Conservation (phyloP, 495 filamentous ascomycete species). For the Penicillium goetzii region DNA sequence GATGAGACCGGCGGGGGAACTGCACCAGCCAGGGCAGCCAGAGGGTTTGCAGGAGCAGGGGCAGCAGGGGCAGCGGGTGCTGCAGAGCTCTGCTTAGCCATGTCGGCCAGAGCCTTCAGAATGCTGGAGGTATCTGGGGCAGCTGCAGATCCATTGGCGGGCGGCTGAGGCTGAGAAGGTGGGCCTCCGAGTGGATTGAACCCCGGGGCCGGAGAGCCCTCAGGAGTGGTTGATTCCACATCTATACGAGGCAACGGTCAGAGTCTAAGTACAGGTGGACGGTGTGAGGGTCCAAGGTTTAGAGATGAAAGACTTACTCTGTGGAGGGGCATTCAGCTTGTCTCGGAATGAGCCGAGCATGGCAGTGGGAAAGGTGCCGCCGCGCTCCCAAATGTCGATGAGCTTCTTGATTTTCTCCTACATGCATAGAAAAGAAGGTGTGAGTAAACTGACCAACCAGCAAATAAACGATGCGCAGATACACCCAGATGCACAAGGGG, state of each 20-base stretch:
- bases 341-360: conserved; percentile 87
- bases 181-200: conserved; percentile 41
- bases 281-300: background rate
- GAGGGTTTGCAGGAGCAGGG: conserved; percentile 54
- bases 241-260: conserved; percentile 41
- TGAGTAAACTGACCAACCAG: conserved; percentile 48
- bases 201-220: conserved; percentile 73
- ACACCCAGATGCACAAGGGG: background rate
- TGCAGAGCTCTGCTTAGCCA: conserved; percentile 78
- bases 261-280: conserved; percentile 5
- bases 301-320: conserved; percentile 58
- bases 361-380: conserved; percentile 80
- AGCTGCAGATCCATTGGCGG: conserved; percentile 39
- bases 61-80: conserved; percentile 58
- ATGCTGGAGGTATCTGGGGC: conserved; percentile 70
- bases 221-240: conserved; percentile 76
- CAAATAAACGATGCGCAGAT: background rate
- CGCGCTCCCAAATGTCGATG: conserved; percentile 97
- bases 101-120: conserved; percentile 80
- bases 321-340: conserved; percentile 67
- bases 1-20: conserved; percentile 47
- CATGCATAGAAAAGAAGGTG: conserved; percentile 47
- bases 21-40: conserved; percentile 59
- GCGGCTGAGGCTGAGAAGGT: background rate
- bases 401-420: conserved; percentile 98